Evolutionary conservation across 108 stramenopile genomes (phyloP), one percentile per base, ranked within the genome.

Genomic region (Ochromonas danica): DNA sequence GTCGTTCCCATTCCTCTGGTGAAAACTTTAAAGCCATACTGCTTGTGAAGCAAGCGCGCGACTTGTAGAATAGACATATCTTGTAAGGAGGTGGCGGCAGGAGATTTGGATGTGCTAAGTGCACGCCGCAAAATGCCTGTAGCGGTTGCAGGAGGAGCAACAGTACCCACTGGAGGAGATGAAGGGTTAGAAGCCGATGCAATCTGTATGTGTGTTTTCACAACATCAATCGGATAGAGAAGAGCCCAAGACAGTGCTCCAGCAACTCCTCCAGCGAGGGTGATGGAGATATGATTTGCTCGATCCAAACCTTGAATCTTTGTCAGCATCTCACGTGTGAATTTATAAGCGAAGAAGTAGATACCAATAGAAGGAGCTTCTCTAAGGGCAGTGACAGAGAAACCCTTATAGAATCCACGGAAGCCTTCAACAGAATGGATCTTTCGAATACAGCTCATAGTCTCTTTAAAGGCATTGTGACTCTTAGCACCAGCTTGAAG

Each of bases 311-410:
- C 70, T 70, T 81, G 78, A 43, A 71, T 36, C 27, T 81, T 81
- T 38, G 63, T 74, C 39, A 85, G 25, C 17, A 38, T 6, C n/a
- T 65, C 84, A 78, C 61, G 84, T 3, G 14, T 1, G 25, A 14
- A 39, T 42, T 97, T 94, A 71, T 97, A 97, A 17, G 87, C 70
- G 3, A 90, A 81, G 87, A 97, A 97, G 71, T 97, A 97, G 63
- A 89, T 61, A 3, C 94, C 96, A 81, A 94, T 91, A 3, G 94
- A 92, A 3, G 96, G 96, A 41, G 92, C 80, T 85, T 97, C 94
- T 27, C 94, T 85, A 1, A 60, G 0, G 6, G 83, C 25, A 0
- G 87, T 88, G 39, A 42, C 71, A 6, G 41, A 31, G 0, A 42
- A 3, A 14, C 86, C 87, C 6, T 60, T 70, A 43, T 83, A 84